Percentiles rank a stretch among this genome's conserved stretches.
phyloP scores from a whole-genome alignment of 768 basidiomycete genomes.

The Scleroderma bovista region DNA sequence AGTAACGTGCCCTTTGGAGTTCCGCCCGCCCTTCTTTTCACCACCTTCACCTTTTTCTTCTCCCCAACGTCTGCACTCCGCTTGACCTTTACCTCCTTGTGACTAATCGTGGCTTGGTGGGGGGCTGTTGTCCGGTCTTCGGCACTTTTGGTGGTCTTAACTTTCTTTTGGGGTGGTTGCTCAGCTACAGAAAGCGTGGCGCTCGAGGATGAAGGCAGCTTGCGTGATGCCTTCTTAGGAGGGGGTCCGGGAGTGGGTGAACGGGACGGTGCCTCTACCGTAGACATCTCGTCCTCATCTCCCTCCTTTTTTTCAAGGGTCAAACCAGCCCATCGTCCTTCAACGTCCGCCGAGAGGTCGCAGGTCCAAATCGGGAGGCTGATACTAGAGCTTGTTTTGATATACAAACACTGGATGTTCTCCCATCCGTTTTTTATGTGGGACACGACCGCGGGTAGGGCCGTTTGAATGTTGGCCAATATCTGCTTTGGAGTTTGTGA shows the following conservation, averaged over 20 bases:
- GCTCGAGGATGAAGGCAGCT: neutral
- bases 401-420: slow-evolving; percentile 81
- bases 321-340: slow-evolving; percentile 27
- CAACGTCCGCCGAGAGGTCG: slow-evolving; percentile 48
- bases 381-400: slow-evolving; percentile 84
- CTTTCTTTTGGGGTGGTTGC: slow-evolving; percentile 8
- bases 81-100: slow-evolving; percentile 52
- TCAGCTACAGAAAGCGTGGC: slow-evolving; percentile 2
- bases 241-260: neutral
- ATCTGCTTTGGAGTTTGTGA: slow-evolving; percentile 72
- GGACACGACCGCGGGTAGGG: slow-evolving; percentile 68
- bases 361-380: slow-evolving; percentile 92
- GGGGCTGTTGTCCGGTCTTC: slow-evolving; percentile 6
- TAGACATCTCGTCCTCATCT: slow-evolving; percentile 2
- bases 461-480: slow-evolving; percentile 69
- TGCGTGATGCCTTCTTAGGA: neutral
- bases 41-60: slow-evolving; percentile 53
- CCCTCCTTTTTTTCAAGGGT: slow-evolving; percentile 9
- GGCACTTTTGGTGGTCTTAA: neutral
- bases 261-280: neutral
- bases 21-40: slow-evolving; percentile 35
- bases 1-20: slow-evolving; percentile 51
- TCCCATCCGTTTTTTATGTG: slow-evolving; percentile 81
- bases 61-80: slow-evolving; percentile 37
- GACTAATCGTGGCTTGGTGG: slow-evolving; percentile 23